Evolutionary conservation across 129 eudicot genomes (phyloP), one percentile per base, ranked within the genome.

Genomic region (Ambrosia artemisiifolia): DNA sequence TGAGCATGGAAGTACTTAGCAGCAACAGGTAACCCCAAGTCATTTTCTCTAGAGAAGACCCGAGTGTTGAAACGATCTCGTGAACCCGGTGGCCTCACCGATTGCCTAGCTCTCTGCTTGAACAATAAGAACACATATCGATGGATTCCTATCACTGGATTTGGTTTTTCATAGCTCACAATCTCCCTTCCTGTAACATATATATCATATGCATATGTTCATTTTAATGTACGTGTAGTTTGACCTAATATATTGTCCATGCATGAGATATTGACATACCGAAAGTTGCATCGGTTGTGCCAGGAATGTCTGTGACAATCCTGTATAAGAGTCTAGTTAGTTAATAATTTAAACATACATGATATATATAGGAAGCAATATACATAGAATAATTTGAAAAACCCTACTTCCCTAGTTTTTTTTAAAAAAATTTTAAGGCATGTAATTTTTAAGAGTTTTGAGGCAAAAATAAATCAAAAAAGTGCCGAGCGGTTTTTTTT

Each of bases 271-370:
- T 24, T 24, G 28, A 24, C 28, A 14, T 70, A 88, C 97, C 98
- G 72, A 92, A 92, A 56, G 98, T 85, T 49, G 68, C 88, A 83
- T 92, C 95, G 38, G 96, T 92, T 18, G 98, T 88, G 28, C 98
- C 98, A 6, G 98, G 98, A 81, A 92, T 87, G 57, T 92, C 98
- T 14, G 98, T 89, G 9, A 92, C 91, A 61, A 92, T 81, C 98
- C 98, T 92, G 86, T 65, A 16, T 7, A 20, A 47, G 42, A 36
- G 42, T 49, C 64, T 38, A 50, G 59, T 77, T 48, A 69, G 63
- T 56, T 36, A 36, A 36, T 36, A 36, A 1, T 3, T 36, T 6
- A 36, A 36, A 7, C 42, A 36, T 36, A 0, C 2, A 3, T 3
- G 3, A 0, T 0, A 1, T 3, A 3, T 35, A n/a, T n/a, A n/a